Percentiles rank a stretch among this genome's conserved stretches.
Conservation (phyloP, 2,329 filamentous ascomycete species). For the Aspergillus udagawae region DNA sequence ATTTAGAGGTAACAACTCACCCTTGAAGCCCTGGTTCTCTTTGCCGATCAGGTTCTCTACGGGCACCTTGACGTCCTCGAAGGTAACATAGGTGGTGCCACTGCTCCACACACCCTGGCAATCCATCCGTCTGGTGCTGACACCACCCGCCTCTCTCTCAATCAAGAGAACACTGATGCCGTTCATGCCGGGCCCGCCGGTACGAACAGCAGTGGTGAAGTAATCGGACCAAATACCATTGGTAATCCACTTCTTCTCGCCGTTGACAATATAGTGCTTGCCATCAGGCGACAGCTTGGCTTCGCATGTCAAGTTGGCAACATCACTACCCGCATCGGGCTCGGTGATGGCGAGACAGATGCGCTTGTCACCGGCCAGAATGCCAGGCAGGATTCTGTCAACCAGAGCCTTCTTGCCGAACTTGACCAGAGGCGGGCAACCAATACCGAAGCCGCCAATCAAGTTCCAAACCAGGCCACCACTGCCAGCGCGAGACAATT, state of each 20-base stretch:
- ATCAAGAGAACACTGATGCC: constrained; percentile 88
- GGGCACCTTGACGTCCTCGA: constrained; percentile 98
- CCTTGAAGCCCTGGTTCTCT: constrained; percentile 95
- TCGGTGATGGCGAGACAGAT: constrained; percentile 98
- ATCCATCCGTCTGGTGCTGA: constrained; percentile 93
- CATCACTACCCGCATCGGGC: constrained; percentile 89
- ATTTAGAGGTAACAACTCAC: constrained; percentile 36
- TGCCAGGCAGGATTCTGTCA: constrained; percentile 81
- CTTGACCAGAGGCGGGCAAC: constrained; percentile 85
- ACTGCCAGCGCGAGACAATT: constrained; percentile 81
- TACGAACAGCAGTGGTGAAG: constrained; percentile 94
- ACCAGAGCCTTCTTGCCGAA: constrained; percentile 82
- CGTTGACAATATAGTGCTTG: constrained; percentile 99
- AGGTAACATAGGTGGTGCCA: constrained; percentile 95
- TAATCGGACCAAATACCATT: constrained; percentile 97
- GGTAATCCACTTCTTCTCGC: constrained; percentile 99
- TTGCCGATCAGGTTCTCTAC: constrained; percentile 99
- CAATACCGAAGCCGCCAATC: constrained; percentile 94
- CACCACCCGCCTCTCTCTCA: constrained; percentile 77
- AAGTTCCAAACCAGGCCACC: constrained; percentile 97
- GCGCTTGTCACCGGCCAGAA: constrained; percentile 88
- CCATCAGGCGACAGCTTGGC: constrained; percentile 92
- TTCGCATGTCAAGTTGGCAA: constrained; percentile 92
- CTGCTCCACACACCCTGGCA: constrained; percentile 96
- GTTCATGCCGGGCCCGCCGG: constrained; percentile 84